Percentiles rank a stretch among this genome's conserved stretches.
phyloP scores from a whole-genome alignment of 352 stramenopile genomes.

The Phytophthora pseudosyringae region DNA sequence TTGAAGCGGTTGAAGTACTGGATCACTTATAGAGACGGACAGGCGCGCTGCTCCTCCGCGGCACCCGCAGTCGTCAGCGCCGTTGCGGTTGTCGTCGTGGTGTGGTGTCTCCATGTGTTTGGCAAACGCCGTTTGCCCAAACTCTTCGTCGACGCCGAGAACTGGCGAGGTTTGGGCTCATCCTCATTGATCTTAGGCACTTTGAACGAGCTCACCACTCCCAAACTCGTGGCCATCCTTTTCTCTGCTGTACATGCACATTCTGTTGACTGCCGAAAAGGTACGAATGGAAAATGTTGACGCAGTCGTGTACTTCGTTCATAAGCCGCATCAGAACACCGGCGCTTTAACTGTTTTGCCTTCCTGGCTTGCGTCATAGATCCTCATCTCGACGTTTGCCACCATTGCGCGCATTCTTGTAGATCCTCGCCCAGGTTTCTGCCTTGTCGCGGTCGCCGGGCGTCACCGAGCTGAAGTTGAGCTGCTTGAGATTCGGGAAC shows the following conservation, averaged over 20 bases:
- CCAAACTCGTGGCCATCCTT: no score
- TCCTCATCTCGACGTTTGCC: conserved; percentile 19
- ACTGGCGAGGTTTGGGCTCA: no score
- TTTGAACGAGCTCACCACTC: no score
- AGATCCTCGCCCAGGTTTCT: conserved; percentile 74
- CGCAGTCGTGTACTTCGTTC: no score
- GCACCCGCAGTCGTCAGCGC: conserved; percentile 17
- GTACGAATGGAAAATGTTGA: no score
- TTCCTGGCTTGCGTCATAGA: conserved; percentile 10
- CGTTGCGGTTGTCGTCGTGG: conserved; percentile 7
- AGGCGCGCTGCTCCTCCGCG: conserved; percentile 21
- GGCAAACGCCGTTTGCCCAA: not conserved
- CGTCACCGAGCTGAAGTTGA: conserved; percentile 82
- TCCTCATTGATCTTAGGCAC: no score
- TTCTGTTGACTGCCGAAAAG: no score
- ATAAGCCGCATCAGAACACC: no score
- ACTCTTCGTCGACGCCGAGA: conserved; percentile 11
- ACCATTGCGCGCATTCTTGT: conserved; percentile 48
- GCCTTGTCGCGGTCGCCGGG: conserved; percentile 67
- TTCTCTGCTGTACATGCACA: no score
- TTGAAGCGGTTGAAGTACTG: conserved; percentile 38
- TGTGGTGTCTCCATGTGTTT: conserved; percentile 8
- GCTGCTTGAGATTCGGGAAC: conserved; percentile 69
- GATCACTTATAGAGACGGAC: conserved; percentile 29
- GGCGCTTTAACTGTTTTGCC: not conserved